Evolutionary conservation across 2,329 filamentous ascomycete species (phyloP).

Genomic region (Paraconiothyrium sp.): DNA sequence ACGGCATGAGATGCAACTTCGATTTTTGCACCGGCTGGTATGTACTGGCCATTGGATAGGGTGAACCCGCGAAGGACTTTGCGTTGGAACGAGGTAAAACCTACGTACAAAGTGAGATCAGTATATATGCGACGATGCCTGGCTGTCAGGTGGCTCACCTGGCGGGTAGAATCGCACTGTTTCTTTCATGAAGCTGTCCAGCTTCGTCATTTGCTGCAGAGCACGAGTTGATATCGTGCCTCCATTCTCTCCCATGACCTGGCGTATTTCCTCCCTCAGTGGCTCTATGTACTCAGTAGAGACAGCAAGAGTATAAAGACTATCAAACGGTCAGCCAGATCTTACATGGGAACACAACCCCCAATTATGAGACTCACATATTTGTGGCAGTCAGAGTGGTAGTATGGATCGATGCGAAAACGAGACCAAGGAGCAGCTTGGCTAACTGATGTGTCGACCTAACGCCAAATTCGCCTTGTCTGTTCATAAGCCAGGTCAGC

Average conservation of each 20-base stretch:
- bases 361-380: conserved; percentile 18
- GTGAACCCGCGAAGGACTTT: conserved; percentile 62
- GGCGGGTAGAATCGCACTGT: conserved; percentile 37
- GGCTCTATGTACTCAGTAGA: conserved; percentile 55
- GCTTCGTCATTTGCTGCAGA: conserved; percentile 46
- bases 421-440: conserved; percentile 34
- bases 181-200: conserved; percentile 51
- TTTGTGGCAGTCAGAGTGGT: conserved; percentile 39
- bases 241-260: conserved; percentile 49
- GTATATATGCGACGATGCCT: background rate
- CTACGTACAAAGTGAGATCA: background rate
- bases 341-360: background rate
- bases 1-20: conserved; percentile 42
- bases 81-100: conserved; percentile 57
- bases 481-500: conserved; percentile 50
- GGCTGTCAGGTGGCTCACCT: background rate
- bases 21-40: conserved; percentile 47
- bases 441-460: conserved; percentile 20
- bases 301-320: conserved; percentile 42
- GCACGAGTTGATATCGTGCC: conserved; percentile 41
- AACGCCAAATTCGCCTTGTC: conserved; percentile 22
- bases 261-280: conserved; percentile 52
- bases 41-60: conserved; percentile 64
- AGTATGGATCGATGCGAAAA: conserved; percentile 45
- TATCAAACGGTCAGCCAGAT: conserved; percentile 13